These are phyloP conservation scores for Beauveria pseudobassiana DNA, from an alignment of 2,329 filamentous ascomycete species.

Conservation along the genomic window DNA sequence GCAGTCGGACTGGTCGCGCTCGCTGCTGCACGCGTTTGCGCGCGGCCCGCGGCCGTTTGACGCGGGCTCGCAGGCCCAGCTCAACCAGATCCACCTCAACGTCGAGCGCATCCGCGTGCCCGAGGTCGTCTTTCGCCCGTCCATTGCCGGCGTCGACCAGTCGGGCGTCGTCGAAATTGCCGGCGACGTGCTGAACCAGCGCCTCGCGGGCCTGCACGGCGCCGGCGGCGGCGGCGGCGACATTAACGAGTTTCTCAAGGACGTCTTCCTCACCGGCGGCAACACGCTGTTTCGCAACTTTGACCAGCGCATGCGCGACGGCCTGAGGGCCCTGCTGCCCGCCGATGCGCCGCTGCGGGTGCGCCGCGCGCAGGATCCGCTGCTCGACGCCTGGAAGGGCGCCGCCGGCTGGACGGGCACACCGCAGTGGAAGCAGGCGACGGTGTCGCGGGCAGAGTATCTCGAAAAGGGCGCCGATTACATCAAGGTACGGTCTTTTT, in stretches of 20 bases:
- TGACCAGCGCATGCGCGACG: slow-evolving; percentile 69
- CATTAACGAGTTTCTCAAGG: slow-evolving; percentile 63
- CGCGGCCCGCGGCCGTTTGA: slow-evolving; percentile 85
- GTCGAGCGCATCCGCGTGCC: slow-evolving; percentile 92
- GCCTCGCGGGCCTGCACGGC: slow-evolving; percentile 48
- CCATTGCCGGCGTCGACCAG: slow-evolving; percentile 87
- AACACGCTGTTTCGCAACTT: slow-evolving; percentile 82
- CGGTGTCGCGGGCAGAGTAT: slow-evolving; percentile 76
- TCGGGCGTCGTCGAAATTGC: slow-evolving; percentile 89
- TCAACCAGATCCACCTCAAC: slow-evolving; percentile 88
- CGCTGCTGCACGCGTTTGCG: slow-evolving; percentile 79
- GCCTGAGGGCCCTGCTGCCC: slow-evolving; percentile 66
- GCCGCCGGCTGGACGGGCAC: slow-evolving; percentile 76
- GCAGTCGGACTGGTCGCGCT: slow-evolving; percentile 92
- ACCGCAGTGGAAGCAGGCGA: slow-evolving; percentile 51
- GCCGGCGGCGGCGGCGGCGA: slow-evolving; percentile 30
- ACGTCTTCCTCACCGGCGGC: slow-evolving; percentile 93
- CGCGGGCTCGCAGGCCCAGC: slow-evolving; percentile 63
- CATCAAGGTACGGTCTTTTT: slow-evolving; percentile 56
- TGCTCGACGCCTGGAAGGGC: slow-evolving; percentile 89
- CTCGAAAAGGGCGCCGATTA: slow-evolving; percentile 89
- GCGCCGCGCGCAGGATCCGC: slow-evolving; percentile 64
- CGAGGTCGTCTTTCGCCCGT: slow-evolving; percentile 87
- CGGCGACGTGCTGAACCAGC: slow-evolving; percentile 79
- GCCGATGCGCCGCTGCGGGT: slow-evolving; percentile 60